Evolutionary conservation across 108 stramenopile species (phyloP).

Genomic region (Nitzschia inconspicua): DNA sequence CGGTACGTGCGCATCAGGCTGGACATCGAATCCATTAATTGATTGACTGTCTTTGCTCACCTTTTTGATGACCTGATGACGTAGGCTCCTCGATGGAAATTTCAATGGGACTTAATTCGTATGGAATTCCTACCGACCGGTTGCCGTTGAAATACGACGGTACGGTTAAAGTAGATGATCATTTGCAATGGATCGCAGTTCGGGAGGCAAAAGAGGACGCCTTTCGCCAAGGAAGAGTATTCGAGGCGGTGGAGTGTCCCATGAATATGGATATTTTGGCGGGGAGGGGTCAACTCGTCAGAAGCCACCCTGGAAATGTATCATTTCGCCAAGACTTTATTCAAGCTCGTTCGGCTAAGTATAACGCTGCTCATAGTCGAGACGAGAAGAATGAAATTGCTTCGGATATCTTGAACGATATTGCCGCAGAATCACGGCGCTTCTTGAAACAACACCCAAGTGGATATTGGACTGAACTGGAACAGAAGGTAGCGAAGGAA

Average conservation of each 20-base stretch:
- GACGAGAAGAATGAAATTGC: constrained; percentile 9
- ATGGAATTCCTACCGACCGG: constrained; percentile 2
- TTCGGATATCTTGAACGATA: background rate
- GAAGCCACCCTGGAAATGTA: constrained; percentile 7
- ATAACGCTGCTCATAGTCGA: background rate
- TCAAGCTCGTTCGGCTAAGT: background rate
- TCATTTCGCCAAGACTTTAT: constrained; percentile 4
- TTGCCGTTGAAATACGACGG: constrained; percentile 6
- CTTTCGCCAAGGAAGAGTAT: no score
- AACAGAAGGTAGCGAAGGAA: constrained; percentile 1
- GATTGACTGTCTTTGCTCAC: no score
- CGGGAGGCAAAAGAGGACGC: constrained; percentile 8
- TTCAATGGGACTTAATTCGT: background rate
- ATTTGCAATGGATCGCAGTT: constrained; percentile 9
- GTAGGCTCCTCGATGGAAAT: constrained; percentile 8
- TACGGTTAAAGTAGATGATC: constrained; percentile 6
- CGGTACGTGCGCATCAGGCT: background rate
- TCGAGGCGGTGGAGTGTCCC: constrained; percentile 5
- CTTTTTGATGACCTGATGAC: no score
- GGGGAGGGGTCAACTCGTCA: constrained; percentile 4
- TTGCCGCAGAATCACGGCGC: background rate
- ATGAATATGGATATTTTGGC: constrained; percentile 11
- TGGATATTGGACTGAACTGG: constrained; percentile 8
- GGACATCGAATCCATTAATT: no score
- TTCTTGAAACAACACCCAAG: constrained; percentile 12